Conservation (phyloP, 352 stramenopile species). For the Pythium guiyangense region DNA sequence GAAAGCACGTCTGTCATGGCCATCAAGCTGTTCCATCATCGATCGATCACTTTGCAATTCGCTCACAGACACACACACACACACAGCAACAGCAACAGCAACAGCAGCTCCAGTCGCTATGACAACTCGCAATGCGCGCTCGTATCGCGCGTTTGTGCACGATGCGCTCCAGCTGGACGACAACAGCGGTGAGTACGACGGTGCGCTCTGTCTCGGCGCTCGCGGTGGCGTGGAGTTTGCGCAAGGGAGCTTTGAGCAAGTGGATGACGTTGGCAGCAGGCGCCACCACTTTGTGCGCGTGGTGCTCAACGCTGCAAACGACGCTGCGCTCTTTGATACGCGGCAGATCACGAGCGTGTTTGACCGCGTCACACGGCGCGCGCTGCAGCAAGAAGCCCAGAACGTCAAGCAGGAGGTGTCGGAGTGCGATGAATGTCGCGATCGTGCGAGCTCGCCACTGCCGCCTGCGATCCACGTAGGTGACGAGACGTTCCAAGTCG, state of each 20-base stretch:
- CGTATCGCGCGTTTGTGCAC: constrained; percentile 33
- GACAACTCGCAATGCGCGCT: constrained; percentile 34
- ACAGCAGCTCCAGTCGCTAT: constrained; percentile 8
- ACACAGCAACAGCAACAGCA: neutral
- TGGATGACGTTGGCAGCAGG: neutral
- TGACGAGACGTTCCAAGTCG: constrained; percentile 32
- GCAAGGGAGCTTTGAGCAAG: constrained; percentile 38
- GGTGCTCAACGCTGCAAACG: neutral
- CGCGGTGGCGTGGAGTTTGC: constrained; percentile 31
- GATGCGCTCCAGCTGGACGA: constrained; percentile 24
- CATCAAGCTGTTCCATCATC: neutral
- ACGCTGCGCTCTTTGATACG: constrained; percentile 3
- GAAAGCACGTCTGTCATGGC: no score
- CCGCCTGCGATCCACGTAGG: constrained; percentile 30
- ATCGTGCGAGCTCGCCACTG: constrained; percentile 3
- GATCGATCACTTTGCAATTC: constrained; percentile 1
- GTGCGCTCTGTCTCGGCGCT: constrained; percentile 37
- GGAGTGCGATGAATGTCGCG: no score
- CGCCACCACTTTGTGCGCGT: neutral
- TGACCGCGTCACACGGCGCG: constrained; percentile 34
- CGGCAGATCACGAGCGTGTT: constrained; percentile 30
- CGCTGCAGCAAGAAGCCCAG: constrained; percentile 20
- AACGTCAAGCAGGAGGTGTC: no score
- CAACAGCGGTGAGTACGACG: constrained; percentile 36
- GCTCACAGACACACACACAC: neutral